These are phyloP conservation scores for Penicillium verrucosum DNA, from an alignment of 2,329 filamentous ascomycete genomes.

Conservation along the genomic window DNA sequence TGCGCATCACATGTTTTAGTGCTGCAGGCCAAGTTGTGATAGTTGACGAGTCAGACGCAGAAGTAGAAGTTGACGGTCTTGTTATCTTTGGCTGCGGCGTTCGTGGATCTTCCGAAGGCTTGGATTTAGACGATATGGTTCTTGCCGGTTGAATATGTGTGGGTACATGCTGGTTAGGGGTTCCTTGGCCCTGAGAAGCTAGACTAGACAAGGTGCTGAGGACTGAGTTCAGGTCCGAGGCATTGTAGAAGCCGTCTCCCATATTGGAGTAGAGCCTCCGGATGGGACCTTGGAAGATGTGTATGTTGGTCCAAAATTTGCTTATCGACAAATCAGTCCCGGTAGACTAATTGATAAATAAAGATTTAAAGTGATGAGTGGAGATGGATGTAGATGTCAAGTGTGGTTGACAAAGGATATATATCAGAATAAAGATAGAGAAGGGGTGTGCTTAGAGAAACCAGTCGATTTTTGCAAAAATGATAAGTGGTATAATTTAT, in stretches of 20 bases:
- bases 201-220: constrained; percentile 43
- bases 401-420: background rate
- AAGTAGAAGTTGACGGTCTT: constrained; percentile 5
- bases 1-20: constrained; percentile 51
- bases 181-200: constrained; percentile 21
- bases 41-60: constrained; percentile 40
- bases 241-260: constrained; percentile 25
- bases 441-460: background rate
- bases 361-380: background rate
- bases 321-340: background rate
- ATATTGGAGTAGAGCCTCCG: constrained; percentile 7
- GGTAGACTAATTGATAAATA: background rate
- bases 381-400: background rate
- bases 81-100: constrained; percentile 6
- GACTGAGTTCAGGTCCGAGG: constrained; percentile 41
- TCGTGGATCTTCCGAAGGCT: background rate
- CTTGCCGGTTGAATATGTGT: constrained; percentile 8
- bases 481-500: background rate
- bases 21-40: constrained; percentile 54
- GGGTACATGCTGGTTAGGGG: background rate
- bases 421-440: background rate
- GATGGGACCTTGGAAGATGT: background rate
- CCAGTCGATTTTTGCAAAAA: background rate
- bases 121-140: background rate
- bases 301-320: background rate